Conservation (phyloP, 2,329 filamentous ascomycete genomes). For the Cytospora chrysosperma region DNA sequence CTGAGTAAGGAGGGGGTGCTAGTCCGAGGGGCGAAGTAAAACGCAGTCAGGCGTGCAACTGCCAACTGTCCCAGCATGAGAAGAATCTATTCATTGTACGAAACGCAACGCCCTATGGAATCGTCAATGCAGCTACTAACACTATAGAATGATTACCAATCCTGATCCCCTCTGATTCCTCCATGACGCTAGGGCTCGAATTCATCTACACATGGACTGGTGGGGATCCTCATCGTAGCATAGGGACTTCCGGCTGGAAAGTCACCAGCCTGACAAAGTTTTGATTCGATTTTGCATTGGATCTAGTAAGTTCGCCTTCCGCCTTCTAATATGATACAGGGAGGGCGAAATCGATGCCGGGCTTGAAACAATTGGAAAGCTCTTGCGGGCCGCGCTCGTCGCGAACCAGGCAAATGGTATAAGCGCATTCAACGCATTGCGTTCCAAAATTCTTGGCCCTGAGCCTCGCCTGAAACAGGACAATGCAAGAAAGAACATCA, state of each 20-base stretch:
- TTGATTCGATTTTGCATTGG: not conserved
- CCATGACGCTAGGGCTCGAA: not conserved
- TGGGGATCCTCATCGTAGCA: not conserved
- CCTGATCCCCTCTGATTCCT: not conserved
- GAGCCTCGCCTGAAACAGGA: too few relatives aligned
- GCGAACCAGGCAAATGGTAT: too few relatives aligned
- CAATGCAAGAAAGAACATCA: too few relatives aligned
- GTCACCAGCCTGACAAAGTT: not conserved
- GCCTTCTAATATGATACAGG: not conserved
- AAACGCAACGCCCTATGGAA: not conserved
- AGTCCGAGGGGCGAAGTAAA: not conserved
- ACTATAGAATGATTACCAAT: not conserved
- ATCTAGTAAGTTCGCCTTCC: not conserved
- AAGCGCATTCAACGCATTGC: too few relatives aligned
- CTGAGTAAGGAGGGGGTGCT: conserved; percentile 13
- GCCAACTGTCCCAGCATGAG: not conserved
- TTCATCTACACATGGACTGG: not conserved
- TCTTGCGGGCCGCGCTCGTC: too few relatives aligned
- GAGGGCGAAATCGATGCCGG: not conserved
- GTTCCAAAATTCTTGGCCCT: too few relatives aligned
- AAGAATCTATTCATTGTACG: not conserved
- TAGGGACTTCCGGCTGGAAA: not conserved
- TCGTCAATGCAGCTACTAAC: not conserved
- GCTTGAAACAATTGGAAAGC: too few relatives aligned
- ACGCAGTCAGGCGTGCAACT: not conserved